Evolutionary conservation across 2,329 filamentous ascomycete species (phyloP), one percentile per base, ranked within the genome.

Genomic region (Exophiala dermatitidis): DNA sequence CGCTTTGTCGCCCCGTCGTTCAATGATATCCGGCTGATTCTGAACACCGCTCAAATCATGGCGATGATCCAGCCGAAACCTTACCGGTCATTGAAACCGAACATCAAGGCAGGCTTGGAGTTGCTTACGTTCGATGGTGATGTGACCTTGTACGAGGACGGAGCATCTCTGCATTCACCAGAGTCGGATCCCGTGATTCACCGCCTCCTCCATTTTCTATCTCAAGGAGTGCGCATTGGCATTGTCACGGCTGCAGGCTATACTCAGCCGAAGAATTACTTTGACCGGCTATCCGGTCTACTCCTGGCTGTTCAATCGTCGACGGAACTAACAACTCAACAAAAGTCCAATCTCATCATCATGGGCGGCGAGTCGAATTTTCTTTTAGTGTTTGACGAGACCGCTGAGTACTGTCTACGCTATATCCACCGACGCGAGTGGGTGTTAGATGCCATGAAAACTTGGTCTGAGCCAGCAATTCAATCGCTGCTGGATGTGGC

Each of bases 181-280:
- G 76, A 83, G 0, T 77, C 81, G 10, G 95, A 87, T 67, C 86
- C 89, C 0, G 82, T 95, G 10, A 90, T 97, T 49, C 73, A 73
- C 2, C 77, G 80, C 6, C 79, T 84, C 44, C 64, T 83, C 51
- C 83, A 84, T 57, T 82, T 98, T 10, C 80, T 98, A 62, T 77
- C 77, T 44, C 83, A 84, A 61, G 84, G 86, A 56, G 87, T 91
- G 60, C 86, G 86, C 62, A 85, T 98, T 62, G 93, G 90, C 47
- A 97, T 98, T 65, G 93, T 98, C 48, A 98, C 93, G 0, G 93
- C 93, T 1, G 93, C 93, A 1, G 93, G 93, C 12, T 98, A 98
- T 72, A 91, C 88, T 0, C 86, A 91, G 36, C 87, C 88, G 3
- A 81, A 85, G 50, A 83, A 83, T 60, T 98, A 98, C 75, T 90